Percentiles rank a stretch among this genome's conserved stretches.
Evolutionary conservation across 2,329 filamentous ascomycete genomes (phyloP).

Genomic region (Cladosporium sp.): DNA sequence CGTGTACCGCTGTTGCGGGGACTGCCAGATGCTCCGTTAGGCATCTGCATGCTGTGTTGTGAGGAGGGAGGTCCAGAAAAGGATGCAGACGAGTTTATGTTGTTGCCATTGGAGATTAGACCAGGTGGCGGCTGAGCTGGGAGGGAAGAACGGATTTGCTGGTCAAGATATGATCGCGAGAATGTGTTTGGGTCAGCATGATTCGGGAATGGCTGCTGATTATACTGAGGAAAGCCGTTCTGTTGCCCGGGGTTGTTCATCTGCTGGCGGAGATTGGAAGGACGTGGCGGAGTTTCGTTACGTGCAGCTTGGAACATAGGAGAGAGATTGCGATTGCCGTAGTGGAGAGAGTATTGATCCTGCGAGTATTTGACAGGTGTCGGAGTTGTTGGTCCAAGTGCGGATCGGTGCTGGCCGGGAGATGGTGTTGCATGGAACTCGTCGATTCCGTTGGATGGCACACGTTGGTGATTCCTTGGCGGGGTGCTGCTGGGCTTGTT

Average conservation of each 20-base stretch:
- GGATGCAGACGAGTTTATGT: not conserved
- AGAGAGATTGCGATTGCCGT: conserved; percentile 52
- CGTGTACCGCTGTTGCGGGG: conserved; percentile 22
- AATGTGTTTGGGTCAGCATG: conserved; percentile 31
- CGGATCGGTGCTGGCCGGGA: conserved; percentile 40
- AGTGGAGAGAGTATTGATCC: conserved; percentile 38
- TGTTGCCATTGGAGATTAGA: conserved; percentile 19
- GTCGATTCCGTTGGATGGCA: conserved; percentile 25
- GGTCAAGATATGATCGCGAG: conserved; percentile 38
- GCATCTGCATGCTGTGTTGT: conserved; percentile 20
- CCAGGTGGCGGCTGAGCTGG: conserved; percentile 23
- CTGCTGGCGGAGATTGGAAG: conserved; percentile 49
- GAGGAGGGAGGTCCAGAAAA: too few species aligned
- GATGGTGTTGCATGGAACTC: conserved; percentile 39
- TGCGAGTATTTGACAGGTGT: conserved; percentile 31
- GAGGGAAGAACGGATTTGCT: conserved; percentile 33
- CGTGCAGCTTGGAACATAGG: conserved; percentile 52
- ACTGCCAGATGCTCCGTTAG: not conserved
- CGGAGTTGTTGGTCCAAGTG: conserved; percentile 34
- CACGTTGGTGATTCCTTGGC: conserved; percentile 26
- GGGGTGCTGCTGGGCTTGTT: conserved; percentile 27
- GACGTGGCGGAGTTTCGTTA: conserved; percentile 44
- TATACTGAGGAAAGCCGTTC: conserved; percentile 23
- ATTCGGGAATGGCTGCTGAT: conserved; percentile 22
- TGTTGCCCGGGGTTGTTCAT: conserved; percentile 29